Base-by-base conservation (phyloP, 2,329 filamentous ascomycete genomes). In the Xylariaceae sp. region DNA sequence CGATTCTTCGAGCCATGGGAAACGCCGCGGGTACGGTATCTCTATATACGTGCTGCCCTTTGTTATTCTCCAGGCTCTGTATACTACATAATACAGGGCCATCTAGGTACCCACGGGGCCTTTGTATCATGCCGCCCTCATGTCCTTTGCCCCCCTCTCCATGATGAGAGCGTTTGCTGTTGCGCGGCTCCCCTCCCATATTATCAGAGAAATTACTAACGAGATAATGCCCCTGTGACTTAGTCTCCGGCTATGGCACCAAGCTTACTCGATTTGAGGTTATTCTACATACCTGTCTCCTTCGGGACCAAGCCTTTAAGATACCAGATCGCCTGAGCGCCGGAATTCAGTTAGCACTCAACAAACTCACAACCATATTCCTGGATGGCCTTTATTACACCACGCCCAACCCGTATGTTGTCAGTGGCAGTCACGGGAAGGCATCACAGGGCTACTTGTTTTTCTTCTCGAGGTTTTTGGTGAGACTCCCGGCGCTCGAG, bases 231-330 rank as follows among this genome's bases (percentile, higher is more conserved):
- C 2, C 11, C 8, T 31, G 6, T n/a, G n/a, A 32, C 26, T 8
- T 50, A 58, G 54, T 49, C 39, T 55, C 49, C 12, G 51, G 50
- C n/a, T 11, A 19, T n/a, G 51, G 30, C 31, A 35, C 54, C 11
- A 42, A 50, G 1, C 72, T 76, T 0, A 68, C 68, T 12, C 68
- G 70, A 2, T 66, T 85, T 8, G 79, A 84, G 61, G 68, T 80
- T 3, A 70, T 81, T 48, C 62, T 79, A 1, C 68, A 72, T 19
- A 19, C 54, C 1, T 59, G 62, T 1, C 61, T 66, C 4, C 62
- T 81, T 2, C 55, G 53, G 2, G 72, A 78, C 59, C 51, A 62
- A 2, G 74, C 76, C 26, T 83, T 84, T 60, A 68, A 72, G 35
- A 64, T 83, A 4, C 72, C 75, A 1, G 64, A 65, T 1, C 74